phyloP scores from a whole-genome alignment of 2,329 filamentous ascomycete species.

The Fusarium xylarioides region DNA sequence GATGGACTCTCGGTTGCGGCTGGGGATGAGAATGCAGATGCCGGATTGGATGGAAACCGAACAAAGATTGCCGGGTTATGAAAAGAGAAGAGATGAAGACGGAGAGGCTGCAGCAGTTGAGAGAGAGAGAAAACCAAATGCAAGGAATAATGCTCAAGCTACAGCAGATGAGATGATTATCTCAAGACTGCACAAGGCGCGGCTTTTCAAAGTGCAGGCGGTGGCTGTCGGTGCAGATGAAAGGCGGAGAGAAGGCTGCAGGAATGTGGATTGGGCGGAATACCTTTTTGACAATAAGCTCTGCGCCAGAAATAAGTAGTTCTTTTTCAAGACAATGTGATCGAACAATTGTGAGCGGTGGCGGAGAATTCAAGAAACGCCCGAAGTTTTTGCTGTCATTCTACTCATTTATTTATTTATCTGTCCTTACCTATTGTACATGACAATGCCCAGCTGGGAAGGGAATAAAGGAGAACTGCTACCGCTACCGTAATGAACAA shows the following conservation, averaged over 20 bases:
- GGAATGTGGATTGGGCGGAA: neutral
- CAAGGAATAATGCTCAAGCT: neutral
- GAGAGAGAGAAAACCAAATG: neutral
- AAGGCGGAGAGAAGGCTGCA: constrained; percentile 6
- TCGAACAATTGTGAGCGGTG: constrained; percentile 15
- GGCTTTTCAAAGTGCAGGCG: constrained; percentile 10
- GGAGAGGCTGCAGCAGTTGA: neutral
- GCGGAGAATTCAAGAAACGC: constrained; percentile 2
- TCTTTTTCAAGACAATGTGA: constrained; percentile 11
- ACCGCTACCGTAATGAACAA: neutral
- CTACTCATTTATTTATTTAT: neutral
- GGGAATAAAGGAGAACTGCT: neutral
- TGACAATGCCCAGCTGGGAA: neutral
- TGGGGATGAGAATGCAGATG: constrained; percentile 21
- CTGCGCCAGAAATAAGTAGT: neutral
- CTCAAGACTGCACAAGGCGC: constrained; percentile 4
- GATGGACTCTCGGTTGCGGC: constrained; percentile 30
- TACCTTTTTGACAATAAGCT: neutral
- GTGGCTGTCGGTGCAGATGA: constrained; percentile 15
- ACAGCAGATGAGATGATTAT: neutral
- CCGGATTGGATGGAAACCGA: constrained; percentile 12
- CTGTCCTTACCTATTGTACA: neutral
- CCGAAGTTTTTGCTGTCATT: neutral
- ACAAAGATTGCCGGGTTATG: neutral
- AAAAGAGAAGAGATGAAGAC: neutral